Conservation (phyloP, 345 rosid genomes). For the Lumnitzera littorea region DNA sequence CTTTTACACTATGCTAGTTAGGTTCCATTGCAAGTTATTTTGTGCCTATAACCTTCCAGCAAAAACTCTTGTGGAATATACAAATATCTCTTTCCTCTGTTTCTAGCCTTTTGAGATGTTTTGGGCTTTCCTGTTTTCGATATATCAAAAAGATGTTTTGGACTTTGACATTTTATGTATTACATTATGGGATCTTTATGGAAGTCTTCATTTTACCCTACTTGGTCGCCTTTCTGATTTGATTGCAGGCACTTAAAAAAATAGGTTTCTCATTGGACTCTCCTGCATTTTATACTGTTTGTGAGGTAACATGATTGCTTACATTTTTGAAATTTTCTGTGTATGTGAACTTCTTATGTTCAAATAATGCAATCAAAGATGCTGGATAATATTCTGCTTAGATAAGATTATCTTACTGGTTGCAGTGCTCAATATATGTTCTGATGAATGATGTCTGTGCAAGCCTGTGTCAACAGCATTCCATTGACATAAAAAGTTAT, state of each 20-base stretch:
- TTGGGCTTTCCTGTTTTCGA: not conserved
- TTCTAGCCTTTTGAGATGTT: not conserved
- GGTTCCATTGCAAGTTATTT: not conserved
- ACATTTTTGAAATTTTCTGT: not conserved
- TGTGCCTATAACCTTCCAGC: conserved; percentile 1
- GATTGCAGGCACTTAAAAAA: conserved; percentile 52
- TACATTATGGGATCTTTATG: not conserved
- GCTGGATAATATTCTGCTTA: too few relatives aligned
- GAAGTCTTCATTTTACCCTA: not conserved
- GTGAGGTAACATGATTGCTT: conserved; percentile 41
- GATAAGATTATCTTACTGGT: too few relatives aligned
- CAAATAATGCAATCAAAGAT: too few relatives aligned
- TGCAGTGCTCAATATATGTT: too few relatives aligned
- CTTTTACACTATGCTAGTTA: too few relatives aligned
- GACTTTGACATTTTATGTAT: not conserved
- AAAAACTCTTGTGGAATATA: not conserved
- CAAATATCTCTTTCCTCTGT: not conserved
- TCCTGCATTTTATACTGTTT: conserved; percentile 58
- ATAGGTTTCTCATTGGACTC: conserved; percentile 56
- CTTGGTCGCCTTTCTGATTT: conserved; percentile 5
- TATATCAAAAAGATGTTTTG: too few relatives aligned
- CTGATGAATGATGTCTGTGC: too few relatives aligned
- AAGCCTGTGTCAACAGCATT: not conserved
- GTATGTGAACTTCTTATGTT: too few relatives aligned
- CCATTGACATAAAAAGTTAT: not conserved